These are phyloP conservation scores for Linnemannia hyalina DNA, from an alignment of 192 early-diverging fungal species.

Conservation along the genomic window DNA sequence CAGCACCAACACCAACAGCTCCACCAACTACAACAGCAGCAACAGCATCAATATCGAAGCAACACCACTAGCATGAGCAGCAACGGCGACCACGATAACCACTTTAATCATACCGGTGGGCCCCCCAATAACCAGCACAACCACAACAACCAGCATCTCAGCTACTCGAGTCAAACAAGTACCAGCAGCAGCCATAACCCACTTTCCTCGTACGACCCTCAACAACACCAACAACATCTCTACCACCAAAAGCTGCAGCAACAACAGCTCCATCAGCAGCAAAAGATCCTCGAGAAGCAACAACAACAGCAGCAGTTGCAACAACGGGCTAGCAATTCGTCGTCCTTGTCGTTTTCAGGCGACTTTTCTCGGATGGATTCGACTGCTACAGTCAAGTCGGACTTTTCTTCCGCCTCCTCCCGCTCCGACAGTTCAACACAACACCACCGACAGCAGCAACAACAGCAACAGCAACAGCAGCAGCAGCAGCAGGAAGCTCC, in stretches of 20 bases:
- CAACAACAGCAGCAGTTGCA: neutral
- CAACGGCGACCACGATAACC: conserved; percentile 11
- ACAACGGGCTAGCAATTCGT: conserved; percentile 1
- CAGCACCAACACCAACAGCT: neutral
- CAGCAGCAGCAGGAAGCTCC: neutral
- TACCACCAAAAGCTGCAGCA: neutral
- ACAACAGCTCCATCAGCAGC: neutral
- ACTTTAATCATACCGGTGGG: conserved; percentile 6
- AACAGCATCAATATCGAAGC: conserved; percentile 5
- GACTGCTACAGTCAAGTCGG: conserved; percentile 5
- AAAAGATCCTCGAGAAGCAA: neutral
- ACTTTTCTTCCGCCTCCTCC: conserved; percentile 1
- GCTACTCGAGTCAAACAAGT: conserved; percentile 11
- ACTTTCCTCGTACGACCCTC: conserved; percentile 1
- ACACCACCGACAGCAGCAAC: neutral
- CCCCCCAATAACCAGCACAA: neutral
- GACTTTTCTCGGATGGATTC: conserved; percentile 3
- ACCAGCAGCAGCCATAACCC: conserved; percentile 9
- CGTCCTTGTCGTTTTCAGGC: neutral
- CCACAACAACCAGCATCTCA: neutral
- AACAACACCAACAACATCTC: conserved; percentile 9
- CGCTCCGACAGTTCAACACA: neutral
- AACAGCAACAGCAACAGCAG: neutral
- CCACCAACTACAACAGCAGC: conserved; percentile 9
- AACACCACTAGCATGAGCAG: conserved; percentile 8